phyloP scores from a whole-genome alignment of 1,284 basidiomycete species.

The Marasmius sp. region DNA sequence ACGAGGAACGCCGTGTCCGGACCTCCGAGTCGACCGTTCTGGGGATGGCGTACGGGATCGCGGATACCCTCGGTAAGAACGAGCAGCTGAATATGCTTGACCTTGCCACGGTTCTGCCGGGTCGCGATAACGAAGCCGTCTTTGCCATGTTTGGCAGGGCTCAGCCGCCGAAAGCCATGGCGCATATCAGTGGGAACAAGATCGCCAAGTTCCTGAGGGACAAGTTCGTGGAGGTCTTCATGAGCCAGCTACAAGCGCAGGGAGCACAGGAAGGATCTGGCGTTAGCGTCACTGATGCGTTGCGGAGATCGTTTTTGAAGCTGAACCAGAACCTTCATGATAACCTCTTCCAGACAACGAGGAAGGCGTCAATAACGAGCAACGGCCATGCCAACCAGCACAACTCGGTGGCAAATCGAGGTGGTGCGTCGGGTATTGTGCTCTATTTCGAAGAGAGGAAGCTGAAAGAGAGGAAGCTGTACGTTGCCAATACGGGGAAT shows the following conservation, averaged over 20 bases:
- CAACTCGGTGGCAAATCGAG: conserved; percentile 44
- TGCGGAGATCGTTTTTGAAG: conserved; percentile 83
- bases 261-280: conserved; percentile 41
- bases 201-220: conserved; percentile 83
- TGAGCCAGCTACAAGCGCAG: conserved; percentile 49
- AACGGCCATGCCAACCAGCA: conserved; percentile 35
- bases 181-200: conserved; percentile 53
- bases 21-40: conserved; percentile 91
- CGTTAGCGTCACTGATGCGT: conserved; percentile 71
- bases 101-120: conserved; percentile 86
- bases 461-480: conserved; percentile 79
- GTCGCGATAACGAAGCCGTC: conserved; percentile 79
- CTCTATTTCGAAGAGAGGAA: conserved; percentile 89
- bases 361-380: conserved; percentile 68
- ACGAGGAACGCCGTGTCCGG: conserved; percentile 87
- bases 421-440: conserved; percentile 87
- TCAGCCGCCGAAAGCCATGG: conserved; percentile 50
- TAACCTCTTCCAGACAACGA: conserved; percentile 45
- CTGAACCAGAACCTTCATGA: conserved; percentile 82
- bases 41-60: conserved; percentile 95
- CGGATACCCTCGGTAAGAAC: conserved; percentile 85
- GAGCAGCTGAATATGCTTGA: conserved; percentile 90
- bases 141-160: conserved; percentile 94
- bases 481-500: conserved; percentile 91
- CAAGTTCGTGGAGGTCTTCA: conserved; percentile 68